Percentiles rank a stretch among this genome's conserved stretches.
These are phyloP conservation scores for Abrus precatorius DNA, from an alignment of 306 rosid species.

Conservation along the genomic window DNA sequence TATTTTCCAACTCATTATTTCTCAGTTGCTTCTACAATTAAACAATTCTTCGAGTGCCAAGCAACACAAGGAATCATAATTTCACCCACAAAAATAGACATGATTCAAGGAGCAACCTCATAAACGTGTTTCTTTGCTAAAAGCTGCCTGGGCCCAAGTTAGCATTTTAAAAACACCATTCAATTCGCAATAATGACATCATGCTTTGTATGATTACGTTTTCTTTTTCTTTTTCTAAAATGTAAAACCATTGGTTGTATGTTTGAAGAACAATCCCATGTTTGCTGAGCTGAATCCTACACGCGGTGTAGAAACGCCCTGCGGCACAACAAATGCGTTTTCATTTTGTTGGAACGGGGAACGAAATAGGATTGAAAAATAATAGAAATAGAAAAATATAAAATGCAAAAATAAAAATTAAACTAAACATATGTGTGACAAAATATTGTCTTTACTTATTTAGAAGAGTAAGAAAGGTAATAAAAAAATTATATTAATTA, in stretches of 20 bases:
- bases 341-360: too few relatives aligned
- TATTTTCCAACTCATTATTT: neutral
- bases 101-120: neutral
- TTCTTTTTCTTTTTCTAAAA: neutral
- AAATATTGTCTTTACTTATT: too few relatives aligned
- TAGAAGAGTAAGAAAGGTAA: too few relatives aligned
- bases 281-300: neutral
- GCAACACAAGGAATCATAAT: slow-evolving; percentile 26
- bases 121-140: neutral
- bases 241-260: neutral
- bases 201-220: neutral
- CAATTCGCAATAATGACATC: slow-evolving; percentile 7
- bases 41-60: neutral
- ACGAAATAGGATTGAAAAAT: too few relatives aligned
- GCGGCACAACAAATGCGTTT: too few relatives aligned
- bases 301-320: too few relatives aligned
- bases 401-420: too few relatives aligned
- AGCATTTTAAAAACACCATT: neutral
- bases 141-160: neutral
- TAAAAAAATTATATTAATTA: too few relatives aligned
- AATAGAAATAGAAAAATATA: too few relatives aligned
- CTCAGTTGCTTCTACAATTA: neutral
- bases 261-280: neutral
- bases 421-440: too few relatives aligned
- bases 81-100: neutral